Evolutionary conservation across 176 grass and related monocot species (phyloP), one percentile per base, ranked within the genome.

Genomic region (Cocos nucifera): DNA sequence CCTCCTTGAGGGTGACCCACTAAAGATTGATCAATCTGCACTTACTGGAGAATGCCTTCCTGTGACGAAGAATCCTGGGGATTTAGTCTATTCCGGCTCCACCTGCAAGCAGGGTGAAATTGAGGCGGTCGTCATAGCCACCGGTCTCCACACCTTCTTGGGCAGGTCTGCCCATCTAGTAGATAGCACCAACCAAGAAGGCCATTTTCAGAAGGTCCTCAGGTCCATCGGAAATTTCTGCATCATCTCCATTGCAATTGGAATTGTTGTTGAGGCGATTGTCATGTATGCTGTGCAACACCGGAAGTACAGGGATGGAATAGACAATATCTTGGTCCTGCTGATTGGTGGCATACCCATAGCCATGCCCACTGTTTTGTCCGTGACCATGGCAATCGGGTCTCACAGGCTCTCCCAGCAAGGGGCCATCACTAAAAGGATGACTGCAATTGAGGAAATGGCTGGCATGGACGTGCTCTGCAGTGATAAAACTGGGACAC

Each of bases 331-430:
- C 64, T 51, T 67, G 18, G 64, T 67, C 9, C 64, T 67, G 17
- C 64, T 67, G 16, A 67, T 67, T 52, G 65, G 65, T 23, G 65
- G 65, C 15, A 67, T 67, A 8, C 65, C 65, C 52, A 67, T 67
- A 51, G 65, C 65, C 51, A 67, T 67, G 65, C 65, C 65, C 27
- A 56, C 52, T 3, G 65, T 67, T n/a, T 50, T 67, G 6, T 67
- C 65, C 5, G 26, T 67, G 23, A 67, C 65, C 51, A 56, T 56
- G 65, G 52, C 65, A n/a, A 67, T 67, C n/a, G 52, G 65, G 4
- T 67, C 65, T 9, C 65, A 56, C 65, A 7, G 51, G 51, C n/a
- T 67, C 51, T 67, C 65, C 17, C 50, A 67, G 65, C 65, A 56
- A 52, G 65, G 51, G 4, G 65, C 65, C 17, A 67, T 67, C 51